Conservation (phyloP, 208 protist species). For the Trypanosoma rangeli region DNA sequence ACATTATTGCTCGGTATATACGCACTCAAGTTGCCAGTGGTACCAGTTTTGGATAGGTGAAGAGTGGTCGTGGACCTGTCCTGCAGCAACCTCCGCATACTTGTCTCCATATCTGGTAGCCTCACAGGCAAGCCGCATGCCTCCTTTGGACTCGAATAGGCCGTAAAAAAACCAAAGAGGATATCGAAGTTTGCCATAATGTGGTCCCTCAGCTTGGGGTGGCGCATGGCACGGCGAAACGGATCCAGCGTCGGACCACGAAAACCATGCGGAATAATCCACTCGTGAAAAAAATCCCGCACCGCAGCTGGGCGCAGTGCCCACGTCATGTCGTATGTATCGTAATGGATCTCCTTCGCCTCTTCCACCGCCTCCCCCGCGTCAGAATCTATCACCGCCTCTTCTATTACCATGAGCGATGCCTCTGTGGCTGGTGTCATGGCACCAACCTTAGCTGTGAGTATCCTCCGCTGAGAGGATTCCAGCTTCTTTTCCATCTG, state of each 20-base stretch:
- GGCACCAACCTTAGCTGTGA: not conserved
- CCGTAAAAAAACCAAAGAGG: conserved; percentile 45
- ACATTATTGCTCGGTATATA: conserved; percentile 23
- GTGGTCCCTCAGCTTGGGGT: conserved; percentile 14
- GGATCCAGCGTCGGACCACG: conserved; percentile 32
- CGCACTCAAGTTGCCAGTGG: conserved; percentile 1
- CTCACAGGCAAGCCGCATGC: conserved; percentile 41
- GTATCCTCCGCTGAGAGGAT: conserved; percentile 2
- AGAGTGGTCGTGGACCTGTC: not conserved
- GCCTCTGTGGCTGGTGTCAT: too few species aligned
- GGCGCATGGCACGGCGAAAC: conserved; percentile 29
- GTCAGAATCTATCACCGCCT: not conserved
- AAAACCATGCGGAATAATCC: conserved; percentile 46
- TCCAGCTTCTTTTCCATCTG: conserved; percentile 25
- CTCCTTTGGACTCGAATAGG: conserved; percentile 54
- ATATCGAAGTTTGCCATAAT: conserved; percentile 42
- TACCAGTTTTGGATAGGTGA: not conserved
- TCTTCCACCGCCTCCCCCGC: not conserved
- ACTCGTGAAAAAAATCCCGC: conserved; percentile 42
- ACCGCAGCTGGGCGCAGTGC: conserved; percentile 43
- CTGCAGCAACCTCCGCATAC: not conserved
- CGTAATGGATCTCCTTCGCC: conserved; percentile 26
- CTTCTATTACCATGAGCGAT: not conserved
- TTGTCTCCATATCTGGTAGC: not conserved
- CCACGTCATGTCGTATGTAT: conserved; percentile 33